Conservation (phyloP, 2,329 filamentous ascomycete species). For the Zopfia rhizophila region DNA sequence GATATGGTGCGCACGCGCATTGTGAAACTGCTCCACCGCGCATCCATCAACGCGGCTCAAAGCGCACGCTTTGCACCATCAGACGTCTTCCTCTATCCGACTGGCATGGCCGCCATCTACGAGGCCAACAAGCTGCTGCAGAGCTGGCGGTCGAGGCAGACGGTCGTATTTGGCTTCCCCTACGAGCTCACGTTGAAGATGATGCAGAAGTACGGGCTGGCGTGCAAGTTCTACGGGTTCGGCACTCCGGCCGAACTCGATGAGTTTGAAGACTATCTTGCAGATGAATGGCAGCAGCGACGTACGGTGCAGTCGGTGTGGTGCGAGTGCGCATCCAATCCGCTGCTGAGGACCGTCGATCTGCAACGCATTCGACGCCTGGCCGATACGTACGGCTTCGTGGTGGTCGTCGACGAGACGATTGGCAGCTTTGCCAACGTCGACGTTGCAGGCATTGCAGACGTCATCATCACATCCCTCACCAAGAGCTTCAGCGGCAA, state of each 20-base stretch:
- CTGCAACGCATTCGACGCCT: conserved; percentile 52
- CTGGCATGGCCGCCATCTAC: neutral
- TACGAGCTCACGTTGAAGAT: neutral
- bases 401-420: conserved; percentile 1
- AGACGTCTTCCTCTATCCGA: neutral
- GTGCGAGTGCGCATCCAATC: conserved; percentile 62
- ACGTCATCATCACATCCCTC: neutral
- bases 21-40: no score
- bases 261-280: neutral
- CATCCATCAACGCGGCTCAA: no score
- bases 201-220: neutral
- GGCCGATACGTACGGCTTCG: conserved; percentile 3
- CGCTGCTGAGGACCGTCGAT: conserved; percentile 56
- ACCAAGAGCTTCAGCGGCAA: conserved; percentile 62
- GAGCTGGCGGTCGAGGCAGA: neutral
- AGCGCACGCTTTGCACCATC: no score
- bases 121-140: neutral
- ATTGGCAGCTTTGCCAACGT: conserved; percentile 8
- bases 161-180: neutral
- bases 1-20: no score
- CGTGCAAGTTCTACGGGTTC: neutral
- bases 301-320: neutral
- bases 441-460: conserved; percentile 59
- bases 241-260: neutral
- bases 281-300: no score